Evolutionary conservation across 2,329 filamentous ascomycete species (phyloP).

Genomic region (Trichoderma hamatum): DNA sequence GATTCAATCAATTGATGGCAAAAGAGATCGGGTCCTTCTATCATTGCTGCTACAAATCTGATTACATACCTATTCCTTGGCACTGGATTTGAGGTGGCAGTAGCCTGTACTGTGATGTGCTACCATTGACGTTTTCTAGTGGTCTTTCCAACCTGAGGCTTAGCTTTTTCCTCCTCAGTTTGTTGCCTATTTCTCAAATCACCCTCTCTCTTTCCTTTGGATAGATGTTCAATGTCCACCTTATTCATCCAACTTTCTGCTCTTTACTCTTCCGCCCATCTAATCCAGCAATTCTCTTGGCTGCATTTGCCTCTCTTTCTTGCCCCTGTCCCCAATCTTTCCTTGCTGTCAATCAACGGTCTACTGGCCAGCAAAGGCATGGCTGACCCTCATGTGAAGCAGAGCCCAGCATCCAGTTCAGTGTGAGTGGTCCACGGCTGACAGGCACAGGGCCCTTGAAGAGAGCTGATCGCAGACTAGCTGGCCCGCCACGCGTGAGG

Average conservation of each 20-base stretch:
- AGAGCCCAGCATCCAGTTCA: not conserved
- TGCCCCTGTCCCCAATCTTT: too few species aligned
- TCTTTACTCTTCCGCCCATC: too few species aligned
- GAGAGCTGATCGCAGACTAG: conserved; percentile 8
- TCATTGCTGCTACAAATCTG: not conserved
- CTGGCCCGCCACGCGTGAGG: conserved; percentile 18
- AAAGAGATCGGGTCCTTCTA: not conserved
- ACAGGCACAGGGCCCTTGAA: not conserved
- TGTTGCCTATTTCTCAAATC: not conserved
- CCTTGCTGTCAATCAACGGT: not conserved
- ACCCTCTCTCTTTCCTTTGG: not conserved
- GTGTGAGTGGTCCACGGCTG: not conserved
- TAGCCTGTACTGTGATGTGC: too few species aligned
- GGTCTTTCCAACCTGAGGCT: not conserved
- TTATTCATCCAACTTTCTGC: not conserved
- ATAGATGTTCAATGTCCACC: not conserved
- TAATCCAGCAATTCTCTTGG: not conserved
- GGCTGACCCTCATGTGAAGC: not conserved
- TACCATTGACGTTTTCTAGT: not conserved
- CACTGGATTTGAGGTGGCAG: too few species aligned
- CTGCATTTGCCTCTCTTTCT: not conserved
- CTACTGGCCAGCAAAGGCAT: not conserved
- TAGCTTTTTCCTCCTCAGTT: not conserved
- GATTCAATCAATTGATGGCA: not conserved
- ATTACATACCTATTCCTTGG: not conserved